Evolutionary conservation across 495 filamentous ascomycete species (phyloP).

Genomic region (Saxophila tyrrhenica): DNA sequence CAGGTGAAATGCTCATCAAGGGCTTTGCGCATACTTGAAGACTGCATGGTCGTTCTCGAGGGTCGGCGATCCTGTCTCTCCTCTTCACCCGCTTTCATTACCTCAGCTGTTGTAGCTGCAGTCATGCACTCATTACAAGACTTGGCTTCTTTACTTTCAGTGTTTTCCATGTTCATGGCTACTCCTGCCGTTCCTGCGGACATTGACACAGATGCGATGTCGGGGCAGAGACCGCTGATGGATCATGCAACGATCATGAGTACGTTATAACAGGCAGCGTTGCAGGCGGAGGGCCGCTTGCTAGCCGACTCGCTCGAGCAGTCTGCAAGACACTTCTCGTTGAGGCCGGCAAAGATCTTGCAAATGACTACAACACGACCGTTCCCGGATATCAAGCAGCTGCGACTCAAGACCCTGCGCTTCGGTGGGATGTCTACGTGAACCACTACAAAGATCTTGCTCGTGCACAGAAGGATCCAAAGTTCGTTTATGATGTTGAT

Average conservation of each 20-base stretch:
- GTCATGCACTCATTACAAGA: not conserved
- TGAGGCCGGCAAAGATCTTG: conserved; percentile 54
- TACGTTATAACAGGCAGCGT: conserved; percentile 58
- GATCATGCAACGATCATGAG: conserved; percentile 36
- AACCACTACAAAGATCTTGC: conserved; percentile 33
- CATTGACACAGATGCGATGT: not conserved
- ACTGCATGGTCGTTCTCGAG: no score
- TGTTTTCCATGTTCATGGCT: not conserved
- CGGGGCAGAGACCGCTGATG: not conserved
- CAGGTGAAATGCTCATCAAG: no score
- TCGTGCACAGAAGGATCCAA: conserved; percentile 15
- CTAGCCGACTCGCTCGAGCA: conserved; percentile 48
- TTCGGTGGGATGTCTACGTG: conserved; percentile 38
- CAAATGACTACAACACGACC: conserved; percentile 15
- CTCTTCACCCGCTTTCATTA: not conserved
- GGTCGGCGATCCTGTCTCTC: no score
- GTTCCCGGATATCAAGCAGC: not conserved
- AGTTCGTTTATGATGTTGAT: conserved; percentile 15
- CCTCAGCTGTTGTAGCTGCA: not conserved
- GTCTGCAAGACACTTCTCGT: conserved; percentile 50
- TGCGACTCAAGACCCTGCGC: conserved; percentile 34
- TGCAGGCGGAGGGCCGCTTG: conserved; percentile 53
- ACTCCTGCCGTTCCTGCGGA: not conserved
- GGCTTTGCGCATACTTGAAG: no score
- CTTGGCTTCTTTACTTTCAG: not conserved